Conservation (phyloP, 1,284 basidiomycete genomes). For the Trametes versicolor region DNA sequence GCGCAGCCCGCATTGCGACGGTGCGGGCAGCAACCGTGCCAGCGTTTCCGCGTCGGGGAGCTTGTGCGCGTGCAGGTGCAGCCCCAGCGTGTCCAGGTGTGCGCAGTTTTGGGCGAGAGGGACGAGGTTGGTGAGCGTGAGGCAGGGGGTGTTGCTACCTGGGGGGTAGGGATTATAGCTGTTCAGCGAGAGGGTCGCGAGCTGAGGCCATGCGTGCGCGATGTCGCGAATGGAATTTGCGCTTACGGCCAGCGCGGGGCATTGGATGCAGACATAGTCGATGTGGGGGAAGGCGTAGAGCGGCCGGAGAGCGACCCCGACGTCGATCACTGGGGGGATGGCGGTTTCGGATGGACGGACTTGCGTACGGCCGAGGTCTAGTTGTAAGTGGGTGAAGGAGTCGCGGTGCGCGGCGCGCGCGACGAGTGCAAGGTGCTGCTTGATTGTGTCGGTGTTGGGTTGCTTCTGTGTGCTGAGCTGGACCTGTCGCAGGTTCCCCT, state of each 20-base stretch:
- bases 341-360: no score
- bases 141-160: no score
- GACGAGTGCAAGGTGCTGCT: neutral
- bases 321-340: neutral
- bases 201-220: neutral
- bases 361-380: neutral
- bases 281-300: neutral
- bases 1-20: neutral
- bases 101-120: slow-evolving; percentile 2
- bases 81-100: neutral
- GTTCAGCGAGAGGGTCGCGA: neutral
- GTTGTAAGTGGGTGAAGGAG: neutral
- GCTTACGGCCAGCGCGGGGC: neutral
- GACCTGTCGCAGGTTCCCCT: no score
- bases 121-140: slow-evolving; percentile 3
- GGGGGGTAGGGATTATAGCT: no score
- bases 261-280: neutral
- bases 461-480: no score
- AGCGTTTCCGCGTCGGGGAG: neutral
- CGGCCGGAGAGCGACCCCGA: neutral
- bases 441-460: no score
- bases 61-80: neutral
- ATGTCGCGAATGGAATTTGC: neutral
- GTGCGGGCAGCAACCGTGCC: slow-evolving; percentile 1
- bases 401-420: neutral